phyloP scores from a whole-genome alignment of 2,329 filamentous ascomycete genomes.

The Sarocladium strictum region DNA sequence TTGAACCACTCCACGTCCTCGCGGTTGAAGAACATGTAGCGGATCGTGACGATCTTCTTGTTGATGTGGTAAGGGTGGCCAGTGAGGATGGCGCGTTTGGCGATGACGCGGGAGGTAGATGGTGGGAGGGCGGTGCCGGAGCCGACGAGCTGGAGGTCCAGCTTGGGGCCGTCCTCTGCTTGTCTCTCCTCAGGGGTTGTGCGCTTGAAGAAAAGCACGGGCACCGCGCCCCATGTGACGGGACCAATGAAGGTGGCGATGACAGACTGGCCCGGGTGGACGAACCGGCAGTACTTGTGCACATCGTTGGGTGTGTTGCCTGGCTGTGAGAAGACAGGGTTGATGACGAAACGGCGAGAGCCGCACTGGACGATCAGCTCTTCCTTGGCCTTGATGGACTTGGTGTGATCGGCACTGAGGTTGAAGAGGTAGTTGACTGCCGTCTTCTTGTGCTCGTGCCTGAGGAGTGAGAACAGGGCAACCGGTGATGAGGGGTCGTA shows the following conservation, averaged over 20 bases:
- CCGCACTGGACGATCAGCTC: slow-evolving; percentile 90
- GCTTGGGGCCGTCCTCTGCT: slow-evolving; percentile 35
- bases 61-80: slow-evolving; percentile 98
- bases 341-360: slow-evolving; percentile 77
- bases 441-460: slow-evolving; percentile 92
- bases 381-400: slow-evolving; percentile 83
- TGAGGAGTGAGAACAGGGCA: slow-evolving; percentile 77
- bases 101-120: slow-evolving; percentile 70
- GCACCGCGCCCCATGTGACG: slow-evolving; percentile 87
- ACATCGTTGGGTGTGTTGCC: slow-evolving; percentile 93
- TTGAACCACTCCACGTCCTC: slow-evolving; percentile 98
- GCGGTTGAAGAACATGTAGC: slow-evolving; percentile 99
- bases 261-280: slow-evolving; percentile 85
- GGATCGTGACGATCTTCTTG: slow-evolving; percentile 92
- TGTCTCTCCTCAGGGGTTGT: slow-evolving; percentile 32
- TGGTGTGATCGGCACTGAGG: slow-evolving; percentile 68
- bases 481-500: slow-evolving; percentile 52
- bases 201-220: slow-evolving; percentile 79
- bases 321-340: slow-evolving; percentile 83
- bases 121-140: slow-evolving; percentile 84
- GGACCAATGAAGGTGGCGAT: slow-evolving; percentile 88
- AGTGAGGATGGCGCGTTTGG: slow-evolving; percentile 89
- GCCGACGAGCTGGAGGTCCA: slow-evolving; percentile 66
- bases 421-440: slow-evolving; percentile 86
- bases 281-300: slow-evolving; percentile 89